A percentile compares a stretch with the other conserved stretches of the same genome.
Conservation (phyloP, 2,329 filamentous ascomycete species). For the Aspergillus calidoustus region DNA sequence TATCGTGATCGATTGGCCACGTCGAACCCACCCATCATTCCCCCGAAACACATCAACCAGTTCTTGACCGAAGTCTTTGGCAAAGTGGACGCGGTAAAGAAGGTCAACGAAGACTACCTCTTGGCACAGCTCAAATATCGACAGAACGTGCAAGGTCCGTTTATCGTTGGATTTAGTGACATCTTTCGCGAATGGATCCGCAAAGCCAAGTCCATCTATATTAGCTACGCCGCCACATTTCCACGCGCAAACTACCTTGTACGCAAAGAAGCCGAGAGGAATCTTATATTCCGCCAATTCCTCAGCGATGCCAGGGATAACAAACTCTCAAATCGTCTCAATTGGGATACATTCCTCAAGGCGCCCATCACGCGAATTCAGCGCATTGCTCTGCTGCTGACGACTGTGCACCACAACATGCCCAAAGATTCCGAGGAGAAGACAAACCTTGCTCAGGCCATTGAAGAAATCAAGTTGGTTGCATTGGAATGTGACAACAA, state of each 20-base stretch:
- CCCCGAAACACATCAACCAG: conserved; percentile 74
- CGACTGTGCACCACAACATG: conserved; percentile 84
- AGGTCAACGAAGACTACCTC: conserved; percentile 90
- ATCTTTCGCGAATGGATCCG: conserved; percentile 98
- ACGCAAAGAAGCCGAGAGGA: conserved; percentile 80
- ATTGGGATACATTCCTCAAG: conserved; percentile 95
- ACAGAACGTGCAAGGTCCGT: conserved; percentile 95
- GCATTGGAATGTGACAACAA: conserved; percentile 89
- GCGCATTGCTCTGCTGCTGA: conserved; percentile 81
- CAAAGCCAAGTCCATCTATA: conserved; percentile 85
- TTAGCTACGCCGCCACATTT: conserved; percentile 88
- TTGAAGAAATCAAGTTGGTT: conserved; percentile 88
- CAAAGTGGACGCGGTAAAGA: conserved; percentile 83
- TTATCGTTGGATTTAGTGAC: conserved; percentile 91
- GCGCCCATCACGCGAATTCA: conserved; percentile 91
- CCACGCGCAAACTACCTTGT: conserved; percentile 83
- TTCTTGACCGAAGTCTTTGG: conserved; percentile 90
- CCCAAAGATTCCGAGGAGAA: conserved; percentile 86
- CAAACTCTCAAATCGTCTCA: conserved; percentile 78
- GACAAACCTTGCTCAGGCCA: conserved; percentile 77
- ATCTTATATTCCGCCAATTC: conserved; percentile 84
- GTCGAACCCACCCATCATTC: conserved; percentile 79
- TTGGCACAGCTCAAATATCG: conserved; percentile 94
- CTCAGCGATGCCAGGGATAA: conserved; percentile 79
- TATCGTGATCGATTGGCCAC: conserved; percentile 80